These are phyloP conservation scores for Astragalus membranaceus DNA, from an alignment of 306 rosid genomes.

Conservation along the genomic window DNA sequence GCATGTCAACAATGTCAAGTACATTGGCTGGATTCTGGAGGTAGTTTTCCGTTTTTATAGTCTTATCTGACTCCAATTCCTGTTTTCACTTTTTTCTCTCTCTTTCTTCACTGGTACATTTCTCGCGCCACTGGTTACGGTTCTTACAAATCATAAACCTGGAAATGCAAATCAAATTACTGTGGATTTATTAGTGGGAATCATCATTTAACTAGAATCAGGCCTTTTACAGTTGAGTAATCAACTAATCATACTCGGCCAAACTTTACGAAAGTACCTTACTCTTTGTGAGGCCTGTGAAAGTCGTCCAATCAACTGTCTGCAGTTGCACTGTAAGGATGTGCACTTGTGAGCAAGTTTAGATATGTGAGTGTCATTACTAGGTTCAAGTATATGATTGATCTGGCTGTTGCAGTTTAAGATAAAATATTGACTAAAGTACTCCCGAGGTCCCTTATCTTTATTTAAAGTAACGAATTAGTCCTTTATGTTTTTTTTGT, in stretches of 20 bases:
- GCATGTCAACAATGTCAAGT: constrained; percentile 99
- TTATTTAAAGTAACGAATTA: too few species aligned
- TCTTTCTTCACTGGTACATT: background rate
- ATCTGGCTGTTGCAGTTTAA: background rate
- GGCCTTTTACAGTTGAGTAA: background rate
- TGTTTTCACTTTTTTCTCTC: background rate
- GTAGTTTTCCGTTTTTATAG: constrained; percentile 34
- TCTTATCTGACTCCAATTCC: background rate
- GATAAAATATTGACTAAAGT: too few species aligned
- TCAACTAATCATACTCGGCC: background rate
- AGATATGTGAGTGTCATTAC: background rate
- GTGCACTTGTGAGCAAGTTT: background rate
- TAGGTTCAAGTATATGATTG: background rate
- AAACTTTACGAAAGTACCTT: background rate
- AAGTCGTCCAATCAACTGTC: background rate
- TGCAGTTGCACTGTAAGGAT: background rate
- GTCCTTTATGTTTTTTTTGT: too few species aligned
- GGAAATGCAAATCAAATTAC: background rate
- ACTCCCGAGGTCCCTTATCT: too few species aligned
- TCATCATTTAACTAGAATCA: background rate
- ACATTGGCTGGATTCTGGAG: constrained; percentile 99
- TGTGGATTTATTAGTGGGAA: background rate
- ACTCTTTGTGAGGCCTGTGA: background rate
- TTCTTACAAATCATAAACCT: background rate
- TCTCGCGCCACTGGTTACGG: background rate